A percentile compares a stretch with the other conserved stretches of the same genome.
phyloP scores from a whole-genome alignment of 768 basidiomycete genomes.

The Leucocoprinus leucothites region DNA sequence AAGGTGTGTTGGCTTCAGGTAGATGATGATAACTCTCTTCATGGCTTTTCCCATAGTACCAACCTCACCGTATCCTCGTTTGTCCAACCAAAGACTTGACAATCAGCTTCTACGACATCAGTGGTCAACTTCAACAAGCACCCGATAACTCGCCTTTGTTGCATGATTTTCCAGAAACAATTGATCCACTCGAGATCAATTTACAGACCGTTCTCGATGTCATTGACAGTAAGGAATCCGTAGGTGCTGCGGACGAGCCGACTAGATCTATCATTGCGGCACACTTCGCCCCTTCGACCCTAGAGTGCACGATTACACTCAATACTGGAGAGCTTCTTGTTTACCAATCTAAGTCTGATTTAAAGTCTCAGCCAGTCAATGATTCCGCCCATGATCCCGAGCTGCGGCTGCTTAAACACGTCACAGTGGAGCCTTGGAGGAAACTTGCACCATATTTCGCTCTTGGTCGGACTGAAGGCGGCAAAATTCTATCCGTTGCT shows the following conservation, averaged over 20 bases:
- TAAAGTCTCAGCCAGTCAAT: slow-evolving; percentile 11
- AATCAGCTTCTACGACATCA: slow-evolving; percentile 73
- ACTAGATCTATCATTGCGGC: slow-evolving; percentile 37
- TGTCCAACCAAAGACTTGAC: slow-evolving; percentile 62
- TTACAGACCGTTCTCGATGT: slow-evolving; percentile 37
- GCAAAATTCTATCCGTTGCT: slow-evolving; percentile 51
- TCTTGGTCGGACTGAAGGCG: slow-evolving; percentile 34
- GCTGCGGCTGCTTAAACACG: slow-evolving; percentile 50
- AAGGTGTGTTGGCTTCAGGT: neutral
- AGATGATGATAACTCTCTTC: neutral
- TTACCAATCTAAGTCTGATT: slow-evolving; percentile 31
- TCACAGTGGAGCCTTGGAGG: slow-evolving; percentile 33
- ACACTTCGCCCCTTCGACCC: slow-evolving; percentile 49
- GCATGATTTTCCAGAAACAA: slow-evolving; percentile 60
- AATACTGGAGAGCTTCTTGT: slow-evolving; percentile 56
- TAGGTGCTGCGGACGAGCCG: neutral
- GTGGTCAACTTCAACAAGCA: slow-evolving; percentile 54
- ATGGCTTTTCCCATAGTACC: slow-evolving; percentile 36
- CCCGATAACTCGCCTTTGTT: slow-evolving; percentile 45
- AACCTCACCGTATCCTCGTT: slow-evolving; percentile 61
- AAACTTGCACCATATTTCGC: slow-evolving; percentile 63
- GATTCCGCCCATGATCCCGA: slow-evolving; percentile 38
- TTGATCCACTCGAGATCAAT: slow-evolving; percentile 60
- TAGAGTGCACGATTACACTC: slow-evolving; percentile 55
- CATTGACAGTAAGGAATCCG: neutral